phyloP scores from a whole-genome alignment of 2,329 filamentous ascomycete species.

The Xylariaceae sp. region DNA sequence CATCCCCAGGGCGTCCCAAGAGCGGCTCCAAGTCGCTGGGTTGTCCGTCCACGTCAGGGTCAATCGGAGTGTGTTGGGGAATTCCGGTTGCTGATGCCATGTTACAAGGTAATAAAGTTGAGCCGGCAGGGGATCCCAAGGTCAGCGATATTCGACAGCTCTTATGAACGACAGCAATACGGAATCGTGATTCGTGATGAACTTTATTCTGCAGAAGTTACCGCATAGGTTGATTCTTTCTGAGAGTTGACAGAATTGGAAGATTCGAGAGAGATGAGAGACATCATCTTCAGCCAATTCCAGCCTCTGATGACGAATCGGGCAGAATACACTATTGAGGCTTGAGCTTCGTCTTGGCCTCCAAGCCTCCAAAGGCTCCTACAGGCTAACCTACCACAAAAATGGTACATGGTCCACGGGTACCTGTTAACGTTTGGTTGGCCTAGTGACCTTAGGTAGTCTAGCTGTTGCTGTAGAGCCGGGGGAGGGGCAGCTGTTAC shows the following conservation, averaged over 20 bases:
- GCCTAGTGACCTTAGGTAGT: no score
- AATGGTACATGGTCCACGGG: no score
- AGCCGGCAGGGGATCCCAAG: no score
- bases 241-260: no score
- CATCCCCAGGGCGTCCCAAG: slow-evolving; percentile 66
- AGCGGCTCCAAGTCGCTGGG: slow-evolving; percentile 61
- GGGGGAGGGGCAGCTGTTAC: no score
- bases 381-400: no score
- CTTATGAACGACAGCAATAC: background rate
- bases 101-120: slow-evolving; percentile 14
- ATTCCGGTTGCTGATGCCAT: slow-evolving; percentile 69
- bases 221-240: no score
- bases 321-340: slow-evolving; percentile 10
- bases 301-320: slow-evolving; percentile 27
- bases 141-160: background rate
- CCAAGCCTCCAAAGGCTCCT: background rate
- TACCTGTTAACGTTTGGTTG: no score
- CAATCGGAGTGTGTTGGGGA: slow-evolving; percentile 42
- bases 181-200: no score
- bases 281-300: slow-evolving; percentile 8
- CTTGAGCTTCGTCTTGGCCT: slow-evolving; percentile 1
- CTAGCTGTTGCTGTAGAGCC: no score
- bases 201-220: no score
- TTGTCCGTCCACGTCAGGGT: slow-evolving; percentile 33
- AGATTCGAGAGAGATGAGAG: background rate